These are phyloP conservation scores for Penicillium sp. DNA, from an alignment of 2,329 filamentous ascomycete species.

Conservation along the genomic window DNA sequence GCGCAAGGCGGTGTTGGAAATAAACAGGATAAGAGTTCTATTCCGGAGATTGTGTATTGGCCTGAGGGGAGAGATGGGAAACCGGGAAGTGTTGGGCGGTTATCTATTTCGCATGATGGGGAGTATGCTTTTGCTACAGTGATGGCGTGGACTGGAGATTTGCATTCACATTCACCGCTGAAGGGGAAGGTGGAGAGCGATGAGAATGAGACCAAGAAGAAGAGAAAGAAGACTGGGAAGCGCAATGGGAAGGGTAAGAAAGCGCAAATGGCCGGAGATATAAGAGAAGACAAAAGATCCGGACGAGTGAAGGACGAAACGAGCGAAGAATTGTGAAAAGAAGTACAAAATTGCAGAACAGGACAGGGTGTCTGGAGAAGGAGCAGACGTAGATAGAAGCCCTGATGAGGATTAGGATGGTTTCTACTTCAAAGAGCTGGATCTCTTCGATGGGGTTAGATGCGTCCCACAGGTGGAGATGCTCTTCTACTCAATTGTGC, in stretches of 20 bases:
- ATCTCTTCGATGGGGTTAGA: not conserved
- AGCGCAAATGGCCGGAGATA: not conserved
- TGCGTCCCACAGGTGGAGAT: not conserved
- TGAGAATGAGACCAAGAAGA: not conserved
- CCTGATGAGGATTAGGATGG: not conserved
- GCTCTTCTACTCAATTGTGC: not conserved
- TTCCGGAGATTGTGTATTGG: slow-evolving; percentile 41
- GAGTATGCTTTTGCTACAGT: slow-evolving; percentile 65
- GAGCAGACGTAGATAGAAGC: not conserved
- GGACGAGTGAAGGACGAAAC: not conserved
- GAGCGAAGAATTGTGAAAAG: not conserved
- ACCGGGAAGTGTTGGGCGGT: slow-evolving; percentile 56
- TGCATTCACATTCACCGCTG: slow-evolving; percentile 15
- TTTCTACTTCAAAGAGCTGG: not conserved
- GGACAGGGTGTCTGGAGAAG: too few relatives aligned
- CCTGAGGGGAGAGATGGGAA: slow-evolving; percentile 15
- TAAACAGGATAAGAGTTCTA: slow-evolving; percentile 24
- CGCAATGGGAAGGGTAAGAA: not conserved
- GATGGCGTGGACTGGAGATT: slow-evolving; percentile 25
- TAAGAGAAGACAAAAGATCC: not conserved
- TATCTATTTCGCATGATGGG: slow-evolving; percentile 86
- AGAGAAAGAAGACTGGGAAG: not conserved
- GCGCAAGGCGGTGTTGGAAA: slow-evolving; percentile 20
- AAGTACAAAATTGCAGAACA: not conserved
- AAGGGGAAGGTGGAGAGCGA: slow-evolving; percentile 3